Base-by-base conservation (phyloP, 306 rosid genomes). In the Abrus pulchellus region DNA sequence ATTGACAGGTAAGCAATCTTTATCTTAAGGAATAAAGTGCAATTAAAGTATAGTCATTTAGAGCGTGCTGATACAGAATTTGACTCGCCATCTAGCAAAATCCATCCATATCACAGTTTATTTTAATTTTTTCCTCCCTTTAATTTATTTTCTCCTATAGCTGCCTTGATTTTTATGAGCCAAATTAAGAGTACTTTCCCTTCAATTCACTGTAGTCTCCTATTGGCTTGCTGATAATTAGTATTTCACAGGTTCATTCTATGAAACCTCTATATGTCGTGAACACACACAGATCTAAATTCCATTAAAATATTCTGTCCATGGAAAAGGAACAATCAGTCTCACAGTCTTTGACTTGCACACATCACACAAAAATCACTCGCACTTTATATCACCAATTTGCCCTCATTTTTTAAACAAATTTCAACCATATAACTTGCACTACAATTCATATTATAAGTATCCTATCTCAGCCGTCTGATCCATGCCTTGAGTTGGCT, bases 21-120 rank as follows among this genome's bases (percentile, higher is more conserved):
- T 75, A 74, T 45, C 30, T 20, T 57, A 41, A 40, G 50, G 64
- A 57, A 56, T 55, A 55, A 73, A 74, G 10, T 7, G 10, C 3
- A 43, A 13, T 64, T 64, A 44, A 7, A 9, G 6, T 20, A 43
- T 4, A 9, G 14, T 6, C 0, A 41, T 8, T 1, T 68, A 47
- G 11, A 47, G 27, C 40, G 38, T 29, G 10, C 27, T 28, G 38
- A 29, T 41, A 68, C 55, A 29, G 4, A 28, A 44, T 67, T 45
- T 28, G 40, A 43, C 73, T 67, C 9, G 2, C 28, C 41, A 13
- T 38, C 53, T 14, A 61, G 1, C 44, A 40, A 14, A 62, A 36
- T 61, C 4, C 45, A 7, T 14, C 32, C 20, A 20, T 5, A 43
- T 40, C 52, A 41, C 72, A 27, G 9, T 27, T 67, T 20, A 27